These are phyloP conservation scores for Pythium coloratum DNA, from an alignment of 352 stramenopile species.

Conservation along the genomic window DNA sequence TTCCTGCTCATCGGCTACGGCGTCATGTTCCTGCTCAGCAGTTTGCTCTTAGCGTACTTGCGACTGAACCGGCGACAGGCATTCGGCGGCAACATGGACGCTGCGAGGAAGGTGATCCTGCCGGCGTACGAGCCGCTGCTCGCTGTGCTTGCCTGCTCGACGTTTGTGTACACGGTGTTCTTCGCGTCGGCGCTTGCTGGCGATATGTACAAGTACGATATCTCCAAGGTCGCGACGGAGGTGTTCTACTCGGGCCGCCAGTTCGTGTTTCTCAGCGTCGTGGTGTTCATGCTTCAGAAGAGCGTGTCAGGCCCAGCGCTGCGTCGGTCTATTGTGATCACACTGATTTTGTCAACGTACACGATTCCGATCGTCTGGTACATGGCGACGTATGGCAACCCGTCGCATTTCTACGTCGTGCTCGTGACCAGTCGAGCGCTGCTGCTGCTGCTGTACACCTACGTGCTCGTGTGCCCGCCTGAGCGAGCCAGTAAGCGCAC, in stretches of 20 bases:
- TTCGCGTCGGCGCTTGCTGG: slow-evolving; percentile 18
- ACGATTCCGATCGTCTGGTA: slow-evolving; percentile 33
- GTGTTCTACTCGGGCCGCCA: slow-evolving; percentile 38
- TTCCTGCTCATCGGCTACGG: slow-evolving; percentile 20
- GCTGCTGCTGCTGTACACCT: slow-evolving; percentile 30
- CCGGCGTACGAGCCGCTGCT: slow-evolving; percentile 45
- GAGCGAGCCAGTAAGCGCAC: slow-evolving; percentile 22
- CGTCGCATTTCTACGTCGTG: slow-evolving; percentile 16
- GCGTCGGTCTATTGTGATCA: slow-evolving; percentile 26
- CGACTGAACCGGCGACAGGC: slow-evolving; percentile 31
- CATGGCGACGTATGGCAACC: not conserved
- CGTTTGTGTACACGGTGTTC: slow-evolving; percentile 29
- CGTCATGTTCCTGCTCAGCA: slow-evolving; percentile 15
- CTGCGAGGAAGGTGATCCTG: slow-evolving; percentile 38
- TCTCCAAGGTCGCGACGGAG: slow-evolving; percentile 25
- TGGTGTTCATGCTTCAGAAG: slow-evolving; percentile 42
- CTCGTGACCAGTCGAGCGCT: slow-evolving; percentile 13
- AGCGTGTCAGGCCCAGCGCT: slow-evolving; percentile 33
- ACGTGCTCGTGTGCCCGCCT: slow-evolving; percentile 19
- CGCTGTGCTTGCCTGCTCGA: slow-evolving; percentile 31
- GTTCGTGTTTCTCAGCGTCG: slow-evolving; percentile 39
- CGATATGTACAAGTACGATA: slow-evolving; percentile 11
- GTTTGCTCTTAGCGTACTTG: slow-evolving; percentile 29
- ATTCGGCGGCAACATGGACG: slow-evolving; percentile 32
- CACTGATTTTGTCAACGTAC: slow-evolving; percentile 26